A percentile compares a stretch with the other conserved stretches of the same genome.
Conservation (phyloP, 805 yeast species). For the Ogataea pini region DNA sequence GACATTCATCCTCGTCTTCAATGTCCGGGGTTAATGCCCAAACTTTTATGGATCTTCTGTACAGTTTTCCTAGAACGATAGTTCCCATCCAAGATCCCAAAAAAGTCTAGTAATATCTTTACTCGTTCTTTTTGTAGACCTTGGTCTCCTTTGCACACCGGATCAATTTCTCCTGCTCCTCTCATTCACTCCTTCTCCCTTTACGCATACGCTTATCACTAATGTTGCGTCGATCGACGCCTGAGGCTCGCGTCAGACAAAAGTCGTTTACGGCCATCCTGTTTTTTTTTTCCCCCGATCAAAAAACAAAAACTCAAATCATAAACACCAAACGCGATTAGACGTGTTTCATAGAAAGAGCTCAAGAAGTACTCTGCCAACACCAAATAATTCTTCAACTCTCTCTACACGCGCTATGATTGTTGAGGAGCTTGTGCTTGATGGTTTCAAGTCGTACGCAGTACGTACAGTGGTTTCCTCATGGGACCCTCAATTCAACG, state of each 20-base stretch:
- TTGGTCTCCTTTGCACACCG: too few species aligned
- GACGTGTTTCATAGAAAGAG: not conserved
- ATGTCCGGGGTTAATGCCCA: too few species aligned
- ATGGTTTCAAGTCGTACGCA: slow-evolving; percentile 97
- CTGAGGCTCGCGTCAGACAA: not conserved
- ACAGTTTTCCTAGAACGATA: too few species aligned
- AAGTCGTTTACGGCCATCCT: not conserved
- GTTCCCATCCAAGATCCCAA: too few species aligned
- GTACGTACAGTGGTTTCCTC: slow-evolving; percentile 92
- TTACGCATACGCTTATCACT: not conserved
- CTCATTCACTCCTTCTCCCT: too few species aligned
- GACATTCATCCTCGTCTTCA: too few species aligned
- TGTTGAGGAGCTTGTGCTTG: slow-evolving; percentile 94
- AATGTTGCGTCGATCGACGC: not conserved
- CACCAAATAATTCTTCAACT: too few species aligned
- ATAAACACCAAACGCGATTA: slow-evolving; percentile 1
- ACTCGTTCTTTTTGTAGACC: too few species aligned
- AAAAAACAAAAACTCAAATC: not conserved
- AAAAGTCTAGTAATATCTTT: too few species aligned
- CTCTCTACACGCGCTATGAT: slow-evolving; percentile 49
- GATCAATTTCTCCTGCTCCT: too few species aligned
- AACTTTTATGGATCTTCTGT: too few species aligned
- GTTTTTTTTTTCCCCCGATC: not conserved
- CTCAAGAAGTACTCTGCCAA: too few species aligned
- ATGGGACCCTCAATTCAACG: slow-evolving; percentile 97